These are phyloP conservation scores for Coemansia asiatica DNA, from an alignment of 192 early-diverging fungal genomes.

Conservation along the genomic window DNA sequence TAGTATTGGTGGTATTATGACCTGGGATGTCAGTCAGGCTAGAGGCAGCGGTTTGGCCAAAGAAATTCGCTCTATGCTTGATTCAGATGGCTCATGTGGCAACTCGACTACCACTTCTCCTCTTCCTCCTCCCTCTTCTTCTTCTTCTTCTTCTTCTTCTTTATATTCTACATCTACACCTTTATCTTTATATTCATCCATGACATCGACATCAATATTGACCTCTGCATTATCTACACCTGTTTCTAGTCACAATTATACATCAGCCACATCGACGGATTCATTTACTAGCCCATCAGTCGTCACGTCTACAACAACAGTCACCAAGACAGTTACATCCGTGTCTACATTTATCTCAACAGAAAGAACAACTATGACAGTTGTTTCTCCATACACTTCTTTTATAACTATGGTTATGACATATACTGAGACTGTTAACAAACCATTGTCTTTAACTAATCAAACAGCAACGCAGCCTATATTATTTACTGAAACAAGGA, in stretches of 20 bases:
- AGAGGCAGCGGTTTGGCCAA: conserved; percentile 2
- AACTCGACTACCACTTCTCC: not conserved
- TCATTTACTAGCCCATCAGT: not conserved
- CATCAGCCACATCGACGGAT: not conserved
- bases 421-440: conserved; percentile 2
- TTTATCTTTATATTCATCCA: no score
- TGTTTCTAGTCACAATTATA: not conserved
- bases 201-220: conserved; percentile 2
- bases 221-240: not conserved
- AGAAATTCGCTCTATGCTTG: not conserved
- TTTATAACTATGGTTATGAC: conserved; percentile 26
- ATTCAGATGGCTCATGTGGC: conserved; percentile 1
- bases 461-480: not conserved
- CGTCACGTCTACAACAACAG: conserved; percentile 17
- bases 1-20: conserved; percentile 62
- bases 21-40: conserved; percentile 45
- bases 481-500: not conserved
- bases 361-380: conserved; percentile 10
- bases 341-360: conserved; percentile 38
- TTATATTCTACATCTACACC: no score
- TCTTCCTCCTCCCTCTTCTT: not conserved
- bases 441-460: not conserved
- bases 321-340: conserved; percentile 30
- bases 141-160: not conserved
- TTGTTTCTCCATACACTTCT: conserved; percentile 17